Evolutionary conservation across 2,329 filamentous ascomycete species (phyloP).

Genomic region (Tolypocladium amazonense): DNA sequence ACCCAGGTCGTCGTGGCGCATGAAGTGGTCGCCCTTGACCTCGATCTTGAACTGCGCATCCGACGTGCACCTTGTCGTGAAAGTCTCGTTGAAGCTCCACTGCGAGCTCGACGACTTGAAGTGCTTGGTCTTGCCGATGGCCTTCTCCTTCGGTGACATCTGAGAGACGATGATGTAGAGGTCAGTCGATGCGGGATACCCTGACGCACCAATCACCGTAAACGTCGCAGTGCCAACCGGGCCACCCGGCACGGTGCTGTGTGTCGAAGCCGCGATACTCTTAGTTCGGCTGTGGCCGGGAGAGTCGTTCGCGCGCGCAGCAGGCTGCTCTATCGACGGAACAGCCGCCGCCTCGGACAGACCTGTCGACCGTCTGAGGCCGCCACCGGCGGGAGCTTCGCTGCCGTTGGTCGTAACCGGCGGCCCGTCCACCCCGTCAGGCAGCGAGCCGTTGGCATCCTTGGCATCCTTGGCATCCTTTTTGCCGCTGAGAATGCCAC

Average conservation of each 20-base stretch:
- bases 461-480: conserved; percentile 52
- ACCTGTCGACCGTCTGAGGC: conserved; percentile 30
- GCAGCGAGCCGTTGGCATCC: conserved; percentile 34
- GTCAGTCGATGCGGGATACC: conserved; percentile 66
- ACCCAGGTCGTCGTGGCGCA: conserved; percentile 76
- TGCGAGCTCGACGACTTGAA: conserved; percentile 60
- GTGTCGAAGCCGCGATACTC: conserved; percentile 51
- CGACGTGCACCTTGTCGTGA: conserved; percentile 66
- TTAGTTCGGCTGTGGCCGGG: conserved; percentile 38
- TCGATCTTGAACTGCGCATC: conserved; percentile 80
- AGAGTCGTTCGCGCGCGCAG: conserved; percentile 14
- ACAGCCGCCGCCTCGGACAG: conserved; percentile 23
- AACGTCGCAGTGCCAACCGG: conserved; percentile 70
- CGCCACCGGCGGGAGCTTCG: conserved; percentile 22
- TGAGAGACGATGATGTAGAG: conserved; percentile 68
- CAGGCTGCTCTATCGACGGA: conserved; percentile 7
- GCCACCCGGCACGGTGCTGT: conserved; percentile 50
- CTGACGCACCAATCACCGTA: conserved; percentile 66
- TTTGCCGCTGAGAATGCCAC: conserved; percentile 68
- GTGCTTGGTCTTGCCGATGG: conserved; percentile 86
- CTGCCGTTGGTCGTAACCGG: conserved; percentile 20
- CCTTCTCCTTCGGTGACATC: conserved; percentile 59
- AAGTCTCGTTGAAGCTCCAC: conserved; percentile 66
- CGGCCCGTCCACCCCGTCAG: conserved; percentile 29
- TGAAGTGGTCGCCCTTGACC: conserved; percentile 75